Base-by-base conservation (phyloP, 2,329 filamentous ascomycete species). In the Tolypocladium cylindrosporum region DNA sequence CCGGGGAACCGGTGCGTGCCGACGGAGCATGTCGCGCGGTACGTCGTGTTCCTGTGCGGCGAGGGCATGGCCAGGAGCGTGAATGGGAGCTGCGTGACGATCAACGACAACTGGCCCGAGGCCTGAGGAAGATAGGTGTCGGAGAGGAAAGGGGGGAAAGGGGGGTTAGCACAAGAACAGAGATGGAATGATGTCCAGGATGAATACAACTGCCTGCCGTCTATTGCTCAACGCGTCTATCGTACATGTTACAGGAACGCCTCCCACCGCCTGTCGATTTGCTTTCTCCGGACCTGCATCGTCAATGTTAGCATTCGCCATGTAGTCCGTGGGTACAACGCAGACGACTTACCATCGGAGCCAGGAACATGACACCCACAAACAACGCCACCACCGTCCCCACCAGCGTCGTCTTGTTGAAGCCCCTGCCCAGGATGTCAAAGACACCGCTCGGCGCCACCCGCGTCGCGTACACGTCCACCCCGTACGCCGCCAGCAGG, bases 401-500 rank as follows among this genome's bases (percentile, higher is more conserved):
- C 42, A 97, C 72, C 68, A 99, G 83, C 65, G 91, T 89, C 58
- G 91, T 69, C 78, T 96, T 97, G 70, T 93, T 94, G 73, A 99
- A 99, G 2, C 90, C 90, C 74, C 91, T 94, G 61, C 91, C 94
- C 19, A 99, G 76, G 48, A 97, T 85, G 74, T 99, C 94, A 72
- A 99, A 99, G 19, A 89, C 83, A 65, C 89, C 85, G 72, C 91
- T 96, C 1, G 94, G 94, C n/a, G 88, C 84, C 13, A 95, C 83
- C 56, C 91, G 80, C 1, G 91, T 93, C 16, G 89, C 91, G 64
- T 95, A 99, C 2, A 97, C 77, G 70, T 99, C 94, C 16, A 91
- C 71, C 4, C 94, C 94, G 67, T 89, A 96, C 0, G 91, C 91
- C 67, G 97, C 88, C 14, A 99, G 82, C 57, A 97, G 72, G 66